Conservation (phyloP, 2,329 filamentous ascomycete genomes). For the Bertia moriformis region DNA sequence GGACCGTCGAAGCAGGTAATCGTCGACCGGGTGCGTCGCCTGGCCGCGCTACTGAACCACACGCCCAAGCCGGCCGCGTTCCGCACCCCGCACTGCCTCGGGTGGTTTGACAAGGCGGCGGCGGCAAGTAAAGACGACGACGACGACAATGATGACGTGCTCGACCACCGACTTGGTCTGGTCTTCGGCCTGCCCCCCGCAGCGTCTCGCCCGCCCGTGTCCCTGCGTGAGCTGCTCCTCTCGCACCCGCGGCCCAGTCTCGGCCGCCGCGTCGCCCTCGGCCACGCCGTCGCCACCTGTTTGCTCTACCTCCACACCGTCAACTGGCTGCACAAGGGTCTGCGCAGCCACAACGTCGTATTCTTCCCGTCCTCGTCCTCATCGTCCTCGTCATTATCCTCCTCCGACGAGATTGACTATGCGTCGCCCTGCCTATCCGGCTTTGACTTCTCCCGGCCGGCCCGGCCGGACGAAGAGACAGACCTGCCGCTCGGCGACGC, state of each 20-base stretch:
- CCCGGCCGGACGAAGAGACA: slow-evolving; percentile 30
- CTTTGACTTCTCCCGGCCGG: slow-evolving; percentile 38
- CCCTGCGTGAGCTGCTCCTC: slow-evolving; percentile 29
- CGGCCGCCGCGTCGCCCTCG: slow-evolving; percentile 33
- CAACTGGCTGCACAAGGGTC: slow-evolving; percentile 43
- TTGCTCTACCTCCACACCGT: slow-evolving; percentile 38
- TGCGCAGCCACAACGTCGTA: slow-evolving; percentile 35
- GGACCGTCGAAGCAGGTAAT: slow-evolving; percentile 25
- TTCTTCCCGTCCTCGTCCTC: slow-evolving; percentile 24
- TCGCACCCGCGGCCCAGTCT: slow-evolving; percentile 27
- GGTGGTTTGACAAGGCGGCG: slow-evolving; percentile 29
- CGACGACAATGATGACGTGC: slow-evolving; percentile 23
- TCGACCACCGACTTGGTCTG: slow-evolving; percentile 31
- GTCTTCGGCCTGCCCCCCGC: slow-evolving; percentile 32
- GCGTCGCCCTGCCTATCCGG: slow-evolving; percentile 29
- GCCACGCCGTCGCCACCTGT: slow-evolving; percentile 33
- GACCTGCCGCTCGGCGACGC: slow-evolving; percentile 28
- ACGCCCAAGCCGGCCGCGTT: slow-evolving; percentile 31
- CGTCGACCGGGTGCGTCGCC: slow-evolving; percentile 26
- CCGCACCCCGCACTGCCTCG: slow-evolving; percentile 31
- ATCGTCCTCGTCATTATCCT: slow-evolving; percentile 2
- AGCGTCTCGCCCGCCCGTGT: slow-evolving; percentile 23
- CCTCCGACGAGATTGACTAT: slow-evolving; percentile 24
- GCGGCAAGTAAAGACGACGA: slow-evolving; percentile 7
- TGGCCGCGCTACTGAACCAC: slow-evolving; percentile 30